Percentiles rank a stretch among this genome's conserved stretches.
phyloP scores from a whole-genome alignment of 495 filamentous ascomycete species.

The Pseudotulostoma volvatum region DNA sequence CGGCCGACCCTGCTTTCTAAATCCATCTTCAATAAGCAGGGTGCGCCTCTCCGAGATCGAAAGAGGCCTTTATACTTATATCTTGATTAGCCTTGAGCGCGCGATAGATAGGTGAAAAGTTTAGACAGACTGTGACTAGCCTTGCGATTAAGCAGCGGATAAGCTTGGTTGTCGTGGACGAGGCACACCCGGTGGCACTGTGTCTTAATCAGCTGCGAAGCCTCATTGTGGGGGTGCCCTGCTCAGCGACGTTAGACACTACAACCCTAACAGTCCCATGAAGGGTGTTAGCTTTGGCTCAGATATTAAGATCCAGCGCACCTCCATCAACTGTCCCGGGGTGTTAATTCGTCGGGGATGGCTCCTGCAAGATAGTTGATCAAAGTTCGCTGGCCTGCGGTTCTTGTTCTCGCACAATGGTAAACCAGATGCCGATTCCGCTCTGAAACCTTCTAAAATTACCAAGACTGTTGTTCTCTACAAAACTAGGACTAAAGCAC shows the following conservation, averaged over 20 bases:
- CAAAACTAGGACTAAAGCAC: not conserved
- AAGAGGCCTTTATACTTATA: not conserved
- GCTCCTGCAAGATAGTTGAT: not conserved
- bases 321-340: not conserved
- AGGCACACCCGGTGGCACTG: not conserved
- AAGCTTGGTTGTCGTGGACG: not conserved
- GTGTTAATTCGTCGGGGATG: not conserved
- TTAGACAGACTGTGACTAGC: not conserved
- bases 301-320: not conserved
- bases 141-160: not conserved
- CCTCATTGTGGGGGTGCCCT: not conserved
- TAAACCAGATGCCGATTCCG: not conserved
- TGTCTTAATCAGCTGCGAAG: not conserved
- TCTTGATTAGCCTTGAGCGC: slow-evolving; percentile 1
- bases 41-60: not conserved
- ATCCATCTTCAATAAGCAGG: not conserved
- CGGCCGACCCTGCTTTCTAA: not conserved
- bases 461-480: not conserved
- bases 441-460: not conserved
- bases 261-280: not conserved
- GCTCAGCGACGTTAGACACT: not conserved
- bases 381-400: not conserved
- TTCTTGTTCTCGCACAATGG: not conserved
- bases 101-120: not conserved
- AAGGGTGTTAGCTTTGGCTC: not conserved